Base-by-base conservation (phyloP, 805 yeast genomes). In the Schwanniomyces yamadae region DNA sequence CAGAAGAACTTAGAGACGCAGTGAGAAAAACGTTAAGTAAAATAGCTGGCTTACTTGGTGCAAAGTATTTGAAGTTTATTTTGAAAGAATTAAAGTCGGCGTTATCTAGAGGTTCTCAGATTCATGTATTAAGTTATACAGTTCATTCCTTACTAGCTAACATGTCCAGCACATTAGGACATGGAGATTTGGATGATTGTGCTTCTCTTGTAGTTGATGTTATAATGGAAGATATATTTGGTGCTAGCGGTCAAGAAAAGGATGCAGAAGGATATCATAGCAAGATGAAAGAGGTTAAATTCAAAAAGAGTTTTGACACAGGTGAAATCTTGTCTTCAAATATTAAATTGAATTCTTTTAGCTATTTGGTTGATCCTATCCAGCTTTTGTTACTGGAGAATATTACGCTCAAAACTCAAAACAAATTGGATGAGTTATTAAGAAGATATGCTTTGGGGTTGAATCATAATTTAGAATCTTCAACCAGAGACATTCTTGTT, bases 221-320 rank as follows among this genome's bases (percentile, higher is more conserved):
- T 11, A 71, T 90, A 15, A 91, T 91, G 96, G 95, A 89, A 52
- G 96, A 91, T 52, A 75, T 80, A 4, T 90, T 93, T 59, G 99
- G 99, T 16, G 75, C 82, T 7, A 85, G 95, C 3, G 95, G 96
- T 23, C 84, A 83, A 53, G 98, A 93, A 52, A 91, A 93, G 55
- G 98, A 93, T 45, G 90, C 93, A 4, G 97, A 89, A 42, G 96
- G 89, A 13, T 91, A 93, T 52, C 77, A 76, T 34, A 81, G 86
- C 20, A 80, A 82, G 42, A 85, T 89, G 80, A 85, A 84, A 49
- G 99, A 91, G 66, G 91, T 93, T 23, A 90, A 88, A 55, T 82
- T 79, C 45, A 87, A 86, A 53, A 88, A 88, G 62, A 83, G 95
- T 67, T 84, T 67, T 54, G 98, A 93, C 48, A 78, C 93, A 4